These are phyloP conservation scores for Globisporangium paddicum DNA, from an alignment of 352 stramenopile genomes.

Conservation along the genomic window DNA sequence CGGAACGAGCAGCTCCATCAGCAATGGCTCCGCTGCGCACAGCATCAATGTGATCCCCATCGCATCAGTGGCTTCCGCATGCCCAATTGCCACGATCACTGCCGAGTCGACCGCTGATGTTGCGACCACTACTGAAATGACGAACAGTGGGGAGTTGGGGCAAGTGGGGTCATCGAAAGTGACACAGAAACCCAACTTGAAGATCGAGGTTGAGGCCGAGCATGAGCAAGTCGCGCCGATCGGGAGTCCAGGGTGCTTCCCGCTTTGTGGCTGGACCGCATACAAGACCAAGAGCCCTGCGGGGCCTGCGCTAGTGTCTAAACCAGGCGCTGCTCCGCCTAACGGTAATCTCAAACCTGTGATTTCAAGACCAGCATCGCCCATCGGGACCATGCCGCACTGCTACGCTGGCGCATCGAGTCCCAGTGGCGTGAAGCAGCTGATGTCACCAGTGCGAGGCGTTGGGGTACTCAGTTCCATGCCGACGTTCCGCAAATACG, in stretches of 20 bases:
- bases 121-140: not conserved
- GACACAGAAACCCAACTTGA: not conserved
- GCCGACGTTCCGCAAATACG: slow-evolving; percentile 5
- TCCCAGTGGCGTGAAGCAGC: not conserved
- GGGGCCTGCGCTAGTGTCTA: not conserved
- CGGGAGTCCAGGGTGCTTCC: slow-evolving; percentile 6
- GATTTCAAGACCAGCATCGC: not conserved
- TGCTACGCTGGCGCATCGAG: slow-evolving; percentile 6
- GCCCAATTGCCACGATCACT: too few species aligned
- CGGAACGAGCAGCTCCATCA: not conserved
- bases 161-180: not conserved
- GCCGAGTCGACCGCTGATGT: not conserved
- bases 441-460: not conserved
- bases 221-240: not conserved
- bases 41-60: not conserved
- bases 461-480: not conserved
- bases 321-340: not conserved
- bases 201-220: slow-evolving; percentile 1
- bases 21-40: not conserved
- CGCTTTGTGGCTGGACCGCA: slow-evolving; percentile 5
- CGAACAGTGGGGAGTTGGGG: too few species aligned
- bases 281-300: slow-evolving; percentile 4
- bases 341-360: not conserved
- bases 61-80: not conserved
- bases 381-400: not conserved